Conservation (phyloP, 768 basidiomycete species). For the Suillus bovinus region DNA sequence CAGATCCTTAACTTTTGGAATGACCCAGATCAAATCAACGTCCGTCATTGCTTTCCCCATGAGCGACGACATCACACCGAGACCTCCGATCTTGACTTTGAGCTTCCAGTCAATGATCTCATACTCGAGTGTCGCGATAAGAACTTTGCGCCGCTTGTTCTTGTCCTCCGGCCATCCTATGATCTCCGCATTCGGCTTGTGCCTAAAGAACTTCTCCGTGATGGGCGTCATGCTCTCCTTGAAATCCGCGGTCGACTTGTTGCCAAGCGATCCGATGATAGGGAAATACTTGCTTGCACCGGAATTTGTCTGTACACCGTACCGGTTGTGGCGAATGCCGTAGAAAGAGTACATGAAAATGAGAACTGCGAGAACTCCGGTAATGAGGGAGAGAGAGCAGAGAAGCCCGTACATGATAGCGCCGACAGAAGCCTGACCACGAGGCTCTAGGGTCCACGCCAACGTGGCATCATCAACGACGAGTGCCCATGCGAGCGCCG, state of each 20-base stretch:
- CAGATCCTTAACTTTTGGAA: conserved; percentile 93
- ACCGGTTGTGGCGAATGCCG: conserved; percentile 92
- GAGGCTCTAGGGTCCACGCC: conserved; percentile 78
- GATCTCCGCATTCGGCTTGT: conserved; percentile 64
- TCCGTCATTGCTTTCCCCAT: conserved; percentile 99
- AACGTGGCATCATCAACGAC: conserved; percentile 75
- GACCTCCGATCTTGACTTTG: conserved; percentile 96
- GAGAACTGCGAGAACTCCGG: conserved; percentile 77
- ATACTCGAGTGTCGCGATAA: conserved; percentile 93
- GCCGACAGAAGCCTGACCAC: conserved; percentile 77
- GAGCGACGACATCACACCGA: conserved; percentile 96
- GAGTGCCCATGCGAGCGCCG: conserved; percentile 87
- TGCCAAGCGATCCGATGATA: conserved; percentile 66
- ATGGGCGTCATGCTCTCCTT: conserved; percentile 59
- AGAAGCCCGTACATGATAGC: conserved; percentile 89
- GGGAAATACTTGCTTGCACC: conserved; percentile 82
- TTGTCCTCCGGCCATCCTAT: conserved; percentile 98
- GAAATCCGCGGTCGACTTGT: conserved; percentile 69
- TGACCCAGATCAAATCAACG: conserved; percentile 90
- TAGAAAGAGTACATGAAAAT: conserved; percentile 97
- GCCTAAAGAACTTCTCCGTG: conserved; percentile 68
- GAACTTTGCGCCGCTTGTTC: conserved; percentile 86
- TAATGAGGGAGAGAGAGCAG: conserved; percentile 79
- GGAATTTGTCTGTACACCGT: conserved; percentile 78
- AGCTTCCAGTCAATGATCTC: conserved; percentile 97